Percentiles rank a stretch among this genome's conserved stretches.
phyloP scores from a whole-genome alignment of 345 rosid species.

The Leavenworthia alabamica region DNA sequence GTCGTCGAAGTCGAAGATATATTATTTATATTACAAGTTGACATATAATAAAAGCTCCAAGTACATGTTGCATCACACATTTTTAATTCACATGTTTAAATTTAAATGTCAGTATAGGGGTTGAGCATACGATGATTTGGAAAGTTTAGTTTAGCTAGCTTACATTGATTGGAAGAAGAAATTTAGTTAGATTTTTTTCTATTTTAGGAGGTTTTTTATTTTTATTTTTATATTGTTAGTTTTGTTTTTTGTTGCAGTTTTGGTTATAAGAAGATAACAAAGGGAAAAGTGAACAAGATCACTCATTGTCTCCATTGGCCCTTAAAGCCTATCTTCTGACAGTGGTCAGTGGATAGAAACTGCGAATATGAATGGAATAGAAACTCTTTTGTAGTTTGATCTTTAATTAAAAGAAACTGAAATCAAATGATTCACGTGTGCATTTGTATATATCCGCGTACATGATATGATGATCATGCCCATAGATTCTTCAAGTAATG shows the following conservation, averaged over 20 bases:
- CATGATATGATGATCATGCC: not conserved
- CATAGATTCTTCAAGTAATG: not conserved
- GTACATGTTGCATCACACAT: too few species aligned
- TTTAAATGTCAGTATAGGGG: too few species aligned
- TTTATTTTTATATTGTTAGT: too few species aligned
- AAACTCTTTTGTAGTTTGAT: constrained; percentile 43
- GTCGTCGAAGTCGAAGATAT: not conserved
- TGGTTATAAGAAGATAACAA: not conserved
- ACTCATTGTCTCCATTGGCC: constrained; percentile 7
- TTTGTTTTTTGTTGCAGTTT: too few species aligned
- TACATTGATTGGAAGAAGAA: too few species aligned
- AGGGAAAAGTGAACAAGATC: constrained; percentile 13
- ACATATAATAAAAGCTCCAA: too few species aligned
- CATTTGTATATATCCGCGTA: not conserved
- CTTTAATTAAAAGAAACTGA: constrained; percentile 27
- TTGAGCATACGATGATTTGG: too few species aligned
- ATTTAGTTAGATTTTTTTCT: too few species aligned
- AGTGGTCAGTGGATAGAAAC: constrained; percentile 85
- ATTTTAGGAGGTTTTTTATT: too few species aligned
- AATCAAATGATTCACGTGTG: constrained; percentile 11
- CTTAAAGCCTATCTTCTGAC: constrained; percentile 38
- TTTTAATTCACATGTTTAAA: too few species aligned
- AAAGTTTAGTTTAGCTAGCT: too few species aligned
- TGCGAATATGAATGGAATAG: constrained; percentile 84
- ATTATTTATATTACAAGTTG: not conserved